phyloP scores from a whole-genome alignment of 139 green algal genomes.

The Chlamydomonas asymmetrica region DNA sequence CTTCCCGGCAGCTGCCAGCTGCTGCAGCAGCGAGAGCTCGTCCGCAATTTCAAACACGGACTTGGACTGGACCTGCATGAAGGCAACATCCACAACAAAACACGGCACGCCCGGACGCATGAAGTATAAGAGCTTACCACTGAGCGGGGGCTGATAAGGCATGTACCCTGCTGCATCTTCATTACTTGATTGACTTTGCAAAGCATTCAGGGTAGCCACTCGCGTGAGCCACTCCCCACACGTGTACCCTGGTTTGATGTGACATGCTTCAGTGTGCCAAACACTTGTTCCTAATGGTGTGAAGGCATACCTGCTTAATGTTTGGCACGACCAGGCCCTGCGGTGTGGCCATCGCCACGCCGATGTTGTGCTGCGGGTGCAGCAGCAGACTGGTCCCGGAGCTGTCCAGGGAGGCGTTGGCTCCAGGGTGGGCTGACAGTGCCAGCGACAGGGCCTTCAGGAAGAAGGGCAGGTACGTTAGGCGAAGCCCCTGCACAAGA shows the following conservation, averaged over 20 bases:
- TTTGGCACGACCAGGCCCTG: constrained; percentile 86
- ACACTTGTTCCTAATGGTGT: not conserved
- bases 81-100: not conserved
- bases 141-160: too few relatives aligned
- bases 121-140: too few relatives aligned
- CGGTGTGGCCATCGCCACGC: constrained; percentile 87
- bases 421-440: constrained; percentile 62
- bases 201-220: too few relatives aligned
- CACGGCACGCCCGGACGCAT: too few relatives aligned
- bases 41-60: constrained; percentile 61
- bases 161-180: too few relatives aligned
- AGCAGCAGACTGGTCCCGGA: constrained; percentile 27
- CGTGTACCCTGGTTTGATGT: too few relatives aligned
- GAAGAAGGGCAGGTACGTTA: constrained; percentile 86
- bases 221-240: too few relatives aligned
- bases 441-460: constrained; percentile 84
- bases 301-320: constrained; percentile 73
- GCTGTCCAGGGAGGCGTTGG: constrained; percentile 69
- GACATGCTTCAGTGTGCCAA: not conserved
- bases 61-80: constrained; percentile 48
- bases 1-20: constrained; percentile 58
- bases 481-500: constrained; percentile 52
- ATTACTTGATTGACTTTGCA: too few relatives aligned
- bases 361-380: constrained; percentile 77
- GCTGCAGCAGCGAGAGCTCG: constrained; percentile 74